phyloP scores from a whole-genome alignment of 441 rosid species.

The Gossypium trilobum region DNA sequence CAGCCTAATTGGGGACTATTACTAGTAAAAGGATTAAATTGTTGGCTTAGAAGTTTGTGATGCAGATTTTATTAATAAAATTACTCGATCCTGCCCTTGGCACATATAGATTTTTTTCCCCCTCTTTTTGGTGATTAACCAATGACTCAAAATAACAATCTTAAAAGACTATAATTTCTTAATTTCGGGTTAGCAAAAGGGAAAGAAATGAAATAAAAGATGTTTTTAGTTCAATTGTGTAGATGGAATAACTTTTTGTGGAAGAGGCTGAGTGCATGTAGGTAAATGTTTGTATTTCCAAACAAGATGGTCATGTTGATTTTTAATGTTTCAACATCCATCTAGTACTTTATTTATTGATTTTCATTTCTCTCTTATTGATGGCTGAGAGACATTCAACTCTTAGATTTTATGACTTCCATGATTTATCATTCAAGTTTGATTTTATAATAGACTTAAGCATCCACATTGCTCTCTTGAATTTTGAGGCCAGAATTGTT shows the following conservation, averaged over 20 bases:
- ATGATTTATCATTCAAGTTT: not conserved
- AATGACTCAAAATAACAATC: not conserved
- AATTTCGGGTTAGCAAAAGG: not conserved
- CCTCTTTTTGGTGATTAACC: not conserved
- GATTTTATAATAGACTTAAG: not conserved
- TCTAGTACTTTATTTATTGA: not conserved
- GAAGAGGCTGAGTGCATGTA: not conserved
- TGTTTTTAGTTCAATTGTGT: not conserved
- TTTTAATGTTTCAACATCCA: not conserved
- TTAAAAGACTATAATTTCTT: not conserved
- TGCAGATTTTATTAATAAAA: not conserved
- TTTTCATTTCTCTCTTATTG: not conserved
- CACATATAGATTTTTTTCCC: not conserved
- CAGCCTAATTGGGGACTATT: not conserved
- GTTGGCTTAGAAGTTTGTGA: not conserved
- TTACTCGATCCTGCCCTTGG: not conserved
- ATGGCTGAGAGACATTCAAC: not conserved
- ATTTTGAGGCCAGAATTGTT: not conserved
- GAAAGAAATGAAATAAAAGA: not conserved
- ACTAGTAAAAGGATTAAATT: not conserved
- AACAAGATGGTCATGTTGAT: not conserved
- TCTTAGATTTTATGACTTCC: not conserved
- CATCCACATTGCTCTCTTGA: constrained; percentile 13
- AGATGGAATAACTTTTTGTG: constrained; percentile 3
- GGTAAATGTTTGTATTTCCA: not conserved